Percentiles rank a stretch among this genome's conserved stretches.
These are phyloP conservation scores for Gossypium longicalyx DNA, from an alignment of 345 rosid species.

Conservation along the genomic window DNA sequence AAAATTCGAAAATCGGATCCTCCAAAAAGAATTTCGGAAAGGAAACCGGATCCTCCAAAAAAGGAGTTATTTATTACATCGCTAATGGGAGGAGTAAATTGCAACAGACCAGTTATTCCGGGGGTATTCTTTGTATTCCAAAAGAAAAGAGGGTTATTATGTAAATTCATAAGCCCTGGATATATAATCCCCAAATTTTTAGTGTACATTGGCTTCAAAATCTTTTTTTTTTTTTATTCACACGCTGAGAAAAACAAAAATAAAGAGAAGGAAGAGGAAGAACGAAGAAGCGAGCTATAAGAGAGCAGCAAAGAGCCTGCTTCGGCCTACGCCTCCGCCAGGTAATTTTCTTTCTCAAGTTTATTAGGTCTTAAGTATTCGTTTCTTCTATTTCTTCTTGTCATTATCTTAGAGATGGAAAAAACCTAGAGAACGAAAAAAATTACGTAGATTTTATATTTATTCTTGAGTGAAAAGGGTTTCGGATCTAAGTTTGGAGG, in stretches of 20 bases:
- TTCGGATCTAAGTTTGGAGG: not conserved
- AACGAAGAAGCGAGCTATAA: not conserved
- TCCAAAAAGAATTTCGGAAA: no score
- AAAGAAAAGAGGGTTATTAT: not conserved
- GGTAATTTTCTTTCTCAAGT: not conserved
- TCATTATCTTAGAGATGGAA: not conserved
- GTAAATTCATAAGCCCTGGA: not conserved
- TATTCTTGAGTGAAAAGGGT: not conserved
- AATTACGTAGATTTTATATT: not conserved
- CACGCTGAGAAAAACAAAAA: not conserved
- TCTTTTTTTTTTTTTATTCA: not conserved
- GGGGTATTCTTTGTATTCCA: not conserved
- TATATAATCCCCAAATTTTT: not conserved
- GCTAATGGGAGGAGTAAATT: not conserved
- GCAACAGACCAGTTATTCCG: not conserved
- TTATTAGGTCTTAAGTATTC: not conserved
- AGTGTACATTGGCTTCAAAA: not conserved
- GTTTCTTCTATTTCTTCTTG: not conserved
- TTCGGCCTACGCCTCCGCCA: not conserved
- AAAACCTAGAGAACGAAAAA: not conserved
- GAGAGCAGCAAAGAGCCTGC: conserved; percentile 5
- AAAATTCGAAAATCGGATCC: no score
- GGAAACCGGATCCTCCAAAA: no score
- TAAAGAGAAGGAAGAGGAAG: not conserved
- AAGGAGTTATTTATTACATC: not conserved